phyloP scores from a whole-genome alignment of 352 stramenopile species.

The Phytophthora sp. region DNA sequence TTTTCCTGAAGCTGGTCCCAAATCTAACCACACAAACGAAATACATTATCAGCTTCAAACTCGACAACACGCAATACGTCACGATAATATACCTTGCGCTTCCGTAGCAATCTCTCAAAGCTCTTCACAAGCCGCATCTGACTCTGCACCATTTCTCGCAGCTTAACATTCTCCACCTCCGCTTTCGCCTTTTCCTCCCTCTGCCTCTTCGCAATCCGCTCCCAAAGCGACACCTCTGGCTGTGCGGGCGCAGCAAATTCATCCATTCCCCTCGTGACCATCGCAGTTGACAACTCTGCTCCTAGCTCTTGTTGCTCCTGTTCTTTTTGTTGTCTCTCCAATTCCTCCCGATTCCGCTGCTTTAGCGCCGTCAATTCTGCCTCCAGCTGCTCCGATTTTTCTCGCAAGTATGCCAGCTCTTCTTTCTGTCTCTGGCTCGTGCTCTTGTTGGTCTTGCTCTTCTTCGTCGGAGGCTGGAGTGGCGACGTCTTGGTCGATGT shows the following conservation, averaged over 20 bases:
- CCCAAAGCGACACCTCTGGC: slow-evolving; percentile 38
- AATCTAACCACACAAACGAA: slow-evolving; percentile 14
- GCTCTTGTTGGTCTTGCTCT: slow-evolving; percentile 41
- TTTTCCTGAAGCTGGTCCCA: slow-evolving; percentile 37
- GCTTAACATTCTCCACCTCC: slow-evolving; percentile 53
- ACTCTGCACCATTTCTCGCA: slow-evolving; percentile 45
- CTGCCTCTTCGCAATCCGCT: slow-evolving; percentile 46
- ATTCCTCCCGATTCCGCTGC: slow-evolving; percentile 19
- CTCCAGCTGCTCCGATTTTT: slow-evolving; percentile 32
- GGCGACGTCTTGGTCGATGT: neutral
- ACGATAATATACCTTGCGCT: slow-evolving; percentile 32
- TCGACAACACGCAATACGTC: neutral
- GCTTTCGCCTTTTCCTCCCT: slow-evolving; percentile 38
- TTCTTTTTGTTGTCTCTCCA: slow-evolving; percentile 25
- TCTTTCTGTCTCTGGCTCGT: slow-evolving; percentile 49
- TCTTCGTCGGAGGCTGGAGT: slow-evolving; percentile 24
- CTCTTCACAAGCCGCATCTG: slow-evolving; percentile 44
- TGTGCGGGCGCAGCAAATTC: neutral
- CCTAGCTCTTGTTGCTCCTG: slow-evolving; percentile 4
- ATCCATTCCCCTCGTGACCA: slow-evolving; percentile 5
- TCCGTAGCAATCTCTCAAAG: slow-evolving; percentile 46
- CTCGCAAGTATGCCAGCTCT: slow-evolving; percentile 36
- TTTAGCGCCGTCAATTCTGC: slow-evolving; percentile 24
- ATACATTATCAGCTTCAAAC: neutral
- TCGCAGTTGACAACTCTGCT: neutral